These are phyloP conservation scores for Inga leiocalycina DNA, from an alignment of 306 rosid genomes.

Conservation along the genomic window DNA sequence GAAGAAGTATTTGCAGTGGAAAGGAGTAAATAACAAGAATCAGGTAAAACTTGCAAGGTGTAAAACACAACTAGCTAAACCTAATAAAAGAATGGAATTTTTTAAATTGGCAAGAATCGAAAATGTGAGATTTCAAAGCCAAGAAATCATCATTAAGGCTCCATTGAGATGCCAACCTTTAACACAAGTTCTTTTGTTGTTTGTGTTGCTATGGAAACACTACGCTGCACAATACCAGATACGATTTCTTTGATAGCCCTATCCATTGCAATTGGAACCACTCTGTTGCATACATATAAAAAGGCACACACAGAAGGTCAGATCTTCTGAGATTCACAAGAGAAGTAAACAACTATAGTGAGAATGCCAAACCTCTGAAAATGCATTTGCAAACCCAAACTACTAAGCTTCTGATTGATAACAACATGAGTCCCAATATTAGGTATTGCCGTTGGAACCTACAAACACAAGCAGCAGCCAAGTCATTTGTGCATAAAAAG, in stretches of 20 bases:
- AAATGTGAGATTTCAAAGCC: neutral
- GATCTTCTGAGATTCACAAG: conserved; percentile 14
- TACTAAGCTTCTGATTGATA: conserved; percentile 80
- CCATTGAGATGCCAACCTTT: conserved; percentile 60
- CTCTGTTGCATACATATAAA: conserved; percentile 48
- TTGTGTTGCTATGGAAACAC: conserved; percentile 97
- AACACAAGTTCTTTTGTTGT: conserved; percentile 97
- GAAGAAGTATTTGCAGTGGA: neutral
- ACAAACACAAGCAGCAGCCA: conserved; percentile 33
- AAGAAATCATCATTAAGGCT: conserved; percentile 1
- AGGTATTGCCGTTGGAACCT: conserved; percentile 80
- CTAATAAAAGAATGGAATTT: neutral
- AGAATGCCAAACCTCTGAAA: conserved; percentile 78
- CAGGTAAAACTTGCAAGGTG: neutral
- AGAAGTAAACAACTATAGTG: conserved; percentile 17
- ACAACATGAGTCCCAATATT: conserved; percentile 82
- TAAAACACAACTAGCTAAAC: neutral
- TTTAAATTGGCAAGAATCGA: neutral
- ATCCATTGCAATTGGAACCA: conserved; percentile 92
- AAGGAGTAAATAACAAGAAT: neutral
- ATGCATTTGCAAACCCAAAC: conserved; percentile 75
- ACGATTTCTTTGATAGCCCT: conserved; percentile 94
- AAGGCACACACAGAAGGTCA: conserved; percentile 14
- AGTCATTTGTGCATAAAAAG: conserved; percentile 17
- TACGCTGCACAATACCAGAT: conserved; percentile 86